A percentile compares a stretch with the other conserved stretches of the same genome.
phyloP scores from a whole-genome alignment of 495 filamentous ascomycete species.

The Tuber borchii region DNA sequence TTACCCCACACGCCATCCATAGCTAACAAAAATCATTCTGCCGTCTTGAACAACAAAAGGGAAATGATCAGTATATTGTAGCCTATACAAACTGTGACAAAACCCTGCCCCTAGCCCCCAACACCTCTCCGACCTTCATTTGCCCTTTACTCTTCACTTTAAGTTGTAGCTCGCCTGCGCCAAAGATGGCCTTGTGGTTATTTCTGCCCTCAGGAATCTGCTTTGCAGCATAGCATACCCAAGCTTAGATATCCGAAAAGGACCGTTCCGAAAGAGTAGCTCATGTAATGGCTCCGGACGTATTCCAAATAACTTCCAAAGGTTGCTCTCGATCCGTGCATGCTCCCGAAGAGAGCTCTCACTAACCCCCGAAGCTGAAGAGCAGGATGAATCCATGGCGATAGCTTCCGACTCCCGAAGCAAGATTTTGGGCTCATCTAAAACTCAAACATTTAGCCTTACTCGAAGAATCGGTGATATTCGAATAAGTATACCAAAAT shows the following conservation, averaged over 20 bases:
- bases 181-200: background rate
- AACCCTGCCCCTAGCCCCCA: no score
- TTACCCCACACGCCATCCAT: no score
- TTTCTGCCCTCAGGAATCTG: background rate
- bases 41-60: no score
- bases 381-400: background rate
- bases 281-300: background rate
- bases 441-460: background rate
- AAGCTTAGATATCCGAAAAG: background rate
- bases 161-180: background rate
- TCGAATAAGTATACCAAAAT: slow-evolving; percentile 18
- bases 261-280: background rate
- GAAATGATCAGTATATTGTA: no score
- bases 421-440: background rate
- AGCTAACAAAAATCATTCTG: no score
- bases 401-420: background rate
- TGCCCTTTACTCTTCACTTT: no score
- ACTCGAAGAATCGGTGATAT: background rate
- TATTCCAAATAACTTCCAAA: background rate
- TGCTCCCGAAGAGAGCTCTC: slow-evolving; percentile 1
- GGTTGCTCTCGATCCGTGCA: background rate
- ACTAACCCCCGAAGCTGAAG: background rate
- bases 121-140: no score
- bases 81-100: no score
- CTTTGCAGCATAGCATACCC: background rate